Evolutionary conservation across 2,329 filamentous ascomycete species (phyloP).

Genomic region (Canariomyces notabilis): DNA sequence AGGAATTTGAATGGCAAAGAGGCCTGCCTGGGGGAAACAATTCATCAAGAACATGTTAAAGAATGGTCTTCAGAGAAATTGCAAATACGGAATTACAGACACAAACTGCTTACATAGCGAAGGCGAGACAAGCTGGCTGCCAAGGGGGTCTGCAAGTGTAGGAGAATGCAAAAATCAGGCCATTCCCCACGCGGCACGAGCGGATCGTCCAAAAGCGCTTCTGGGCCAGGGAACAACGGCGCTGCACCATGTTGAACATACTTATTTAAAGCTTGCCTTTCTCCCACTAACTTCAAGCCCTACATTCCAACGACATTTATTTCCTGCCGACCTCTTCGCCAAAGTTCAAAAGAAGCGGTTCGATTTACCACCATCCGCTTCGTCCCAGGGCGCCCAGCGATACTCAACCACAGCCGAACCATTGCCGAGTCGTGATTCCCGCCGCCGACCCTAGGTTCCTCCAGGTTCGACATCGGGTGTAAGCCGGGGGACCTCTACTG

Average conservation of each 20-base stretch:
- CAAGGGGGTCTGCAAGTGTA: slow-evolving; percentile 6
- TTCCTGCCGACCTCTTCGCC: neutral
- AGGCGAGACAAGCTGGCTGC: neutral
- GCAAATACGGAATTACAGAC: too few relatives aligned
- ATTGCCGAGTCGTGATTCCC: too few relatives aligned
- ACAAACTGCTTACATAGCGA: too few relatives aligned
- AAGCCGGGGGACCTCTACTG: neutral
- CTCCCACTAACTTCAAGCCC: slow-evolving; percentile 1
- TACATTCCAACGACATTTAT: neutral
- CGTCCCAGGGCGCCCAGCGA: neutral
- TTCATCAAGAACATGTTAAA: too few relatives aligned
- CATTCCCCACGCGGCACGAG: slow-evolving; percentile 23
- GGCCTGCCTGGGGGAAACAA: too few relatives aligned
- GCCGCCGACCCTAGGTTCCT: neutral
- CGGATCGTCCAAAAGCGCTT: slow-evolving; percentile 20
- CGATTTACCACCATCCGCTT: neutral
- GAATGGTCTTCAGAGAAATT: too few relatives aligned
- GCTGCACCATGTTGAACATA: slow-evolving; percentile 8
- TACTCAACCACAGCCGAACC: neutral
- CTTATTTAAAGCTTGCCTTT: slow-evolving; percentile 9
- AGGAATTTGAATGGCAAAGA: too few relatives aligned
- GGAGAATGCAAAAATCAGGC: slow-evolving; percentile 21
- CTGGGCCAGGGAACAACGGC: slow-evolving; percentile 18
- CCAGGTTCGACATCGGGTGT: neutral
- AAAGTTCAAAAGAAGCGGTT: neutral